Evolutionary conservation across 106 monocot genomes (phyloP), one percentile per base, ranked within the genome.

Genomic region (Apostasia shenzhenica): DNA sequence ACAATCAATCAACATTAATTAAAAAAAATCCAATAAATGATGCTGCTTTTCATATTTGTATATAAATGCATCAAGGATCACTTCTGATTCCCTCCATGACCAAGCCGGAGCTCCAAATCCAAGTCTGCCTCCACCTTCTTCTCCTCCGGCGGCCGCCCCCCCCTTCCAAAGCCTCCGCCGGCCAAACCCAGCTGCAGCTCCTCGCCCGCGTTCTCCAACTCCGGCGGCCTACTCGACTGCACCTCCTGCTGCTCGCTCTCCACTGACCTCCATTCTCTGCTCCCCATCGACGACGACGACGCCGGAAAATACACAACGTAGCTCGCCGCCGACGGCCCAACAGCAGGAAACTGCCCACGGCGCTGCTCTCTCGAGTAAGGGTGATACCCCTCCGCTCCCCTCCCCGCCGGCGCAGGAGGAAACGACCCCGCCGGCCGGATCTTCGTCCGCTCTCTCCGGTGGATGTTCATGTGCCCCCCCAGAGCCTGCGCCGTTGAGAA

Each of bases 391-490:
- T 45, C 10, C 6, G 57, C 26, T 1, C n/a, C 14, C 3, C 12
- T 48, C 10, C 51, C 13, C 14, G 76, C 43, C 2, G 4, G 12
- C 14, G 10, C 41, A 9, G 60, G 45, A 14, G 39, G 5, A 7
- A 14, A 26, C 14, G 55, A 14, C 1, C 47, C 5, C 37, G 40
- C 2, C 1, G 52, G 70, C 2, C 9, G 69, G 45, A 54, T 7
- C 40, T 40, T 63, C 0, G 72, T 68, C 44, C 68, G 8, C 14
- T 79, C 73, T 9, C 54, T 60, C 8, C 79, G 39, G 61, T 79
- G 79, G 52, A 79, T 79, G 73, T 79, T 79, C 79, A 79, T 79
- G 68, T 79, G 79, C 4, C 79, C 79, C 5, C 79, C 79, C 6
- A 79, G 60, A 3, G 79, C 79, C 50, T 79, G 79, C 1, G 79